Conservation (phyloP, 2,329 filamentous ascomycete genomes). For the Apiospora arundinis region DNA sequence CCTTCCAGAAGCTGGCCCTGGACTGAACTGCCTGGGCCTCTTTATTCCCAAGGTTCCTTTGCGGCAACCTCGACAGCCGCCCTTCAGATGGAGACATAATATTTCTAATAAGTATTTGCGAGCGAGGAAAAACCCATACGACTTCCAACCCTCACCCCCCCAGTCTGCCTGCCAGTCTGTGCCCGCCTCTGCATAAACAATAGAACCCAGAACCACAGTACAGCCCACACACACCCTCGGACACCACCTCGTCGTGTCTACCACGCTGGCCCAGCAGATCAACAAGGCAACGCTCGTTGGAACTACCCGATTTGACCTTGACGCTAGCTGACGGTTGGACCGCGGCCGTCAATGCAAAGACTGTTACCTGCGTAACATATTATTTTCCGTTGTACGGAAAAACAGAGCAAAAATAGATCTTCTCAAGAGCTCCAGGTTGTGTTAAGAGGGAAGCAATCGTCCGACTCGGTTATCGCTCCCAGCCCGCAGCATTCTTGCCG, state of each 20-base stretch:
- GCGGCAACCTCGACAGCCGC: conserved; percentile 14
- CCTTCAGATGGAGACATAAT: conserved; percentile 7
- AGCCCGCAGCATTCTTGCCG: conserved; percentile 33
- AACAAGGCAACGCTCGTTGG: conserved; percentile 17
- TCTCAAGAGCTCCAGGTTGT: not conserved
- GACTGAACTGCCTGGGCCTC: not conserved
- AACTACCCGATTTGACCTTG: conserved; percentile 15
- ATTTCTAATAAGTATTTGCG: conserved; percentile 18
- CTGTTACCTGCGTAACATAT: conserved; percentile 7
- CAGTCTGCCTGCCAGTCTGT: not conserved
- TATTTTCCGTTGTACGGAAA: conserved; percentile 6
- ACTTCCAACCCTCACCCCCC: conserved; percentile 3
- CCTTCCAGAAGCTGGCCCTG: conserved; percentile 14
- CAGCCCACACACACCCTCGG: conserved; percentile 13
- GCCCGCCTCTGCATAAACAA: conserved; percentile 13
- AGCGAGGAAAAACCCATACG: conserved; percentile 4
- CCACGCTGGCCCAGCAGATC: conserved; percentile 16
- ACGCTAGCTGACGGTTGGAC: conserved; percentile 14
- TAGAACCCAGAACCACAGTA: conserved; percentile 12
- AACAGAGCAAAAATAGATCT: conserved; percentile 7
- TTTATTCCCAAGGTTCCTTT: conserved; percentile 13
- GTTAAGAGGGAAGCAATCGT: not conserved
- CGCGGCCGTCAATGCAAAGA: conserved; percentile 11
- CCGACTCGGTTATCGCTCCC: not conserved
- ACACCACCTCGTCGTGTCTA: conserved; percentile 7